These are phyloP conservation scores for Yamadazyma insecticola DNA, from an alignment of 805 yeast genomes.

Conservation along the genomic window DNA sequence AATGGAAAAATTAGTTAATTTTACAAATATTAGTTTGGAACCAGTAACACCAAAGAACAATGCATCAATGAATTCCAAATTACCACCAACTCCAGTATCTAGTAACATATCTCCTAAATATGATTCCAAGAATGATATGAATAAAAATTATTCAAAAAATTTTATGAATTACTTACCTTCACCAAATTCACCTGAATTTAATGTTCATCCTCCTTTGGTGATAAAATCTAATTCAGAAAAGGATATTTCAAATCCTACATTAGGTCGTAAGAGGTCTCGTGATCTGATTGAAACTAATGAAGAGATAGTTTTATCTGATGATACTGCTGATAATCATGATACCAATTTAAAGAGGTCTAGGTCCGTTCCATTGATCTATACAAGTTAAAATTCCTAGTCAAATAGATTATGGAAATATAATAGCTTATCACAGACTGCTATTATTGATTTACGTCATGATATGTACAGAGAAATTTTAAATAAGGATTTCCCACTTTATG, in stretches of 20 bases:
- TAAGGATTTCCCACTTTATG: too few relatives aligned
- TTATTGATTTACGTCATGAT: too few relatives aligned
- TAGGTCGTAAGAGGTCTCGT: too few relatives aligned
- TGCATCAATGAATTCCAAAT: constrained; percentile 10
- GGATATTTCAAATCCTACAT: too few relatives aligned
- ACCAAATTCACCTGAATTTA: constrained; percentile 11
- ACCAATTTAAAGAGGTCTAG: constrained; percentile 22
- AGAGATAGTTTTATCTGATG: too few relatives aligned
- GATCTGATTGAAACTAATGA: too few relatives aligned
- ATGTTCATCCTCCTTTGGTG: constrained; percentile 12
- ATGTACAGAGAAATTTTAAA: too few relatives aligned
- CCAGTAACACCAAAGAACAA: constrained; percentile 34
- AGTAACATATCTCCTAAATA: constrained; percentile 18
- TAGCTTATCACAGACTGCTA: too few relatives aligned
- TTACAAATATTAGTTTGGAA: constrained; percentile 20
- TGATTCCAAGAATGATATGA: constrained; percentile 1
- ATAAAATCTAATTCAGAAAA: constrained; percentile 7
- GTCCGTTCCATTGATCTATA: constrained; percentile 12
- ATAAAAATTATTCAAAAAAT: neutral
- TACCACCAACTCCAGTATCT: constrained; percentile 25
- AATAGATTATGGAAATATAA: too few relatives aligned
- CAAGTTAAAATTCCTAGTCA: too few relatives aligned
- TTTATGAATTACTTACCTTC: constrained; percentile 8
- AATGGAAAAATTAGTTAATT: constrained; percentile 32
- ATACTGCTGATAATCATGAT: constrained; percentile 3